Evolutionary conservation across 805 yeast genomes (phyloP), one percentile per base, ranked within the genome.

Genomic region (Metschnikowia lunata): DNA sequence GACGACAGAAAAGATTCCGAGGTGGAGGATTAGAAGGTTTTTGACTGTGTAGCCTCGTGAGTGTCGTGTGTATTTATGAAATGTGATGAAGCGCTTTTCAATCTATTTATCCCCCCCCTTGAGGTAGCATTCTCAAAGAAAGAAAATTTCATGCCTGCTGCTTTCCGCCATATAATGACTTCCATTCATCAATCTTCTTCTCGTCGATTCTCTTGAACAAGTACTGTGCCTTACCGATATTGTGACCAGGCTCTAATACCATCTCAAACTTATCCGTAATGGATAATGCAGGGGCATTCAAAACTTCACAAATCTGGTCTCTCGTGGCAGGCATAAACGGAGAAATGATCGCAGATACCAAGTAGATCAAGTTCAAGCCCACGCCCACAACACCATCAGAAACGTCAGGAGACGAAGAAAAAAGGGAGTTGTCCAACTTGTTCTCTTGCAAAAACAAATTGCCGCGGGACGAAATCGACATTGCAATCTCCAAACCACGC

Each of bases 381-480:
- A 88, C 85, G 51, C 87, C 96, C 44, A 93, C 86, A 41, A 91
- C 96, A 3, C 96, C 96, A 60, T 89, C 97, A 11, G 96, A 79
- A 58, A 80, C 81, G 30, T 77, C 87, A 36, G 97, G 95, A 39
- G 69, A 63, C 59, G 88, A 80, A 44, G 80, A 78, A 66, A 82
- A 88, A 52, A 90, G 74, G 8, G 86, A 74, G 75, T 93, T 93
- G 67, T 91, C 98, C 58, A 93, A 77, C 70, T 90, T 90, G 72
- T 90, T 89, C 40, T 91, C 99, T 71, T 93, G 99, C 64, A 93
- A 77, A 76, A 91, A 93, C 65, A 76, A 85, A 70, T 93, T 93
- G 67, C 99, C 99, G 58, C 96, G 82, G 15, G 95, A 80, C 46
- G 96, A 85, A 45, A 93, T 72, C 29, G 86, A 75, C 97, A 93